A percentile compares a stretch with the other conserved stretches of the same genome.
These are phyloP conservation scores for Penicillium pulvis DNA, from an alignment of 495 filamentous ascomycete genomes.

Conservation along the genomic window DNA sequence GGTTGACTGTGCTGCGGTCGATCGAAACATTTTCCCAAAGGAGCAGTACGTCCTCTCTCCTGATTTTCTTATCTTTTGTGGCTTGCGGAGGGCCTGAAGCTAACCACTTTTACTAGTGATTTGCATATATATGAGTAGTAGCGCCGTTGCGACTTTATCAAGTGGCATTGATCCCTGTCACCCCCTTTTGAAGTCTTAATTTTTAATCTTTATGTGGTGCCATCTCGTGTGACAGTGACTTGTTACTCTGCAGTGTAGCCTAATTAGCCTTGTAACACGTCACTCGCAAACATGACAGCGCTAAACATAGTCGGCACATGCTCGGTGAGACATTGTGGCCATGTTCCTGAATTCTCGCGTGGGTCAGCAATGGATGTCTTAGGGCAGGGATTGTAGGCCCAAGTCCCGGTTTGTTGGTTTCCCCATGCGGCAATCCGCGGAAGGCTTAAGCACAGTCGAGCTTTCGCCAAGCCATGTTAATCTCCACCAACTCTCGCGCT, in stretches of 20 bases:
- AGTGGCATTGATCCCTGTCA: no score
- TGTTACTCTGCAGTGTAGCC: no score
- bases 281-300: no score
- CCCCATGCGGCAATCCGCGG: neutral
- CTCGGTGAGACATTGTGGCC: neutral
- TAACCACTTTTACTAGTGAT: constrained; percentile 8
- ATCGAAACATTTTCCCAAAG: neutral
- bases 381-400: neutral
- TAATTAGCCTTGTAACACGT: no score
- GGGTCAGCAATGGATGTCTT: neutral
- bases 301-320: neutral
- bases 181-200: no score
- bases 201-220: no score
- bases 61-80: neutral
- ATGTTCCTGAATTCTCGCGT: neutral
- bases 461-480: neutral
- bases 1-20: constrained; percentile 56
- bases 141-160: no score
- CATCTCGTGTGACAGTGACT: no score
- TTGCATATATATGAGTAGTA: constrained; percentile 15
- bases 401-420: neutral
- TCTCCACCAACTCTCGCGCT: neutral
- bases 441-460: neutral
- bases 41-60: neutral
- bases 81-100: neutral